These are phyloP conservation scores for Phialophora expanda DNA, from an alignment of 2,329 filamentous ascomycete genomes.

Conservation along the genomic window DNA sequence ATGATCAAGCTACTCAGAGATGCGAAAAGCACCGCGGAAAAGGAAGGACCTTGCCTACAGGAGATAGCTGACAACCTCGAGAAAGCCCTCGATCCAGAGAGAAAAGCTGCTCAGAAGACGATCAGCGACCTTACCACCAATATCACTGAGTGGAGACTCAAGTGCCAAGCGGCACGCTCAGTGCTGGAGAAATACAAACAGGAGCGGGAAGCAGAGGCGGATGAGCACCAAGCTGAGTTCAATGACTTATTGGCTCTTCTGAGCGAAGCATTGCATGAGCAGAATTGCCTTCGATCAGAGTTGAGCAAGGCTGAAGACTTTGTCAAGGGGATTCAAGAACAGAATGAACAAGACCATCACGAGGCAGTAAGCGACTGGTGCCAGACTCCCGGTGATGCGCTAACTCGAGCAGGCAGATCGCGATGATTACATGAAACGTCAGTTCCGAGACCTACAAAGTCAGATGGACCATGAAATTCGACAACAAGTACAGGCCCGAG, in stretches of 20 bases:
- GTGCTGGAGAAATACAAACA: constrained; percentile 17
- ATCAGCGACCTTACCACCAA: neutral
- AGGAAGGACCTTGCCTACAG: neutral
- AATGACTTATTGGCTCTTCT: constrained; percentile 8
- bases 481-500: neutral
- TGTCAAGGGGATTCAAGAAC: neutral
- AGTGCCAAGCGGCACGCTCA: constrained; percentile 20
- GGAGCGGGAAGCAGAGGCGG: neutral
- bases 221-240: constrained; percentile 6
- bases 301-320: constrained; percentile 9
- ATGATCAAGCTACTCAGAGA: constrained; percentile 14
- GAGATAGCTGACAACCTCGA: neutral
- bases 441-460: constrained; percentile 7
- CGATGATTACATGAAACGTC: neutral
- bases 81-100: constrained; percentile 8
- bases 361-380: constrained; percentile 1
- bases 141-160: constrained; percentile 11
- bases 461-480: constrained; percentile 14
- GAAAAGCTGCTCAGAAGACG: constrained; percentile 10
- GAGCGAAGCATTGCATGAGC: constrained; percentile 1
- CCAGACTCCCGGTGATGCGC: neutral
- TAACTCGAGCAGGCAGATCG: constrained; percentile 14
- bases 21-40: constrained; percentile 13
- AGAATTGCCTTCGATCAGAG: constrained; percentile 8
- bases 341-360: constrained; percentile 6